A percentile compares a stretch with the other conserved stretches of the same genome.
Conservation (phyloP, 805 yeast genomes). For the Ogataea ganodermae region DNA sequence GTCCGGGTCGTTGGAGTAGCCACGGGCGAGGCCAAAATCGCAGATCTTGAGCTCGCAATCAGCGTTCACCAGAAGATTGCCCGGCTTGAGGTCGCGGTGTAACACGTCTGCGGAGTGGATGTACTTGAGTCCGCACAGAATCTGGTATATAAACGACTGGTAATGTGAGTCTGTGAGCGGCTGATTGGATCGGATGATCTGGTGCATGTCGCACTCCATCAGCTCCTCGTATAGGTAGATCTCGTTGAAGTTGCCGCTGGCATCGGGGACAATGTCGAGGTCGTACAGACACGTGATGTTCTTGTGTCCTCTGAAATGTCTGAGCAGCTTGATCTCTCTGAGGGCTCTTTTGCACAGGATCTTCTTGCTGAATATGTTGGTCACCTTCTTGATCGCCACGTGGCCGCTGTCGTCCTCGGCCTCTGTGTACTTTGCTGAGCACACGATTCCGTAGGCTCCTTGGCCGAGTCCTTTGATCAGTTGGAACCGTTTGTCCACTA, state of each 20-base stretch:
- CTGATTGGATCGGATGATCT: conserved; percentile 91
- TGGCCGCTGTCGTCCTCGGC: conserved; percentile 74
- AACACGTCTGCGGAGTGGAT: conserved; percentile 95
- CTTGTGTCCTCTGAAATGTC: conserved; percentile 94
- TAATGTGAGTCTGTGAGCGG: conserved; percentile 93
- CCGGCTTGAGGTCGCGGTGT: conserved; percentile 94
- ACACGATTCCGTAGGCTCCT: conserved; percentile 97
- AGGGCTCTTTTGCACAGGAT: conserved; percentile 89
- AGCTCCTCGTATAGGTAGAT: conserved; percentile 91
- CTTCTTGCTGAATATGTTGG: conserved; percentile 89
- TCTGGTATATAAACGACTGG: conserved; percentile 90
- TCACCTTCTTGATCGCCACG: conserved; percentile 95
- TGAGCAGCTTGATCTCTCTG: conserved; percentile 83
- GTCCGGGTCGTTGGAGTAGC: conserved; percentile 78
- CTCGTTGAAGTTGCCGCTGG: conserved; percentile 77
- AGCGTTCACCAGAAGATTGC: conserved; percentile 88
- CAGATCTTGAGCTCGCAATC: conserved; percentile 96
- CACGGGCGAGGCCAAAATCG: conserved; percentile 95
- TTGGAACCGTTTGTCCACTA: conserved; percentile 85
- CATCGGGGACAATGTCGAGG: conserved; percentile 82
- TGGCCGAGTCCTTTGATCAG: conserved; percentile 93
- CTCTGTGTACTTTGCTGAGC: conserved; percentile 84
- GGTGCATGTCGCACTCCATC: conserved; percentile 99
- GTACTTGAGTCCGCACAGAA: conserved; percentile 88
- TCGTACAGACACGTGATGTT: conserved; percentile 95